Conservation (phyloP, 805 yeast species). For the Saccharomycopsis vini region DNA sequence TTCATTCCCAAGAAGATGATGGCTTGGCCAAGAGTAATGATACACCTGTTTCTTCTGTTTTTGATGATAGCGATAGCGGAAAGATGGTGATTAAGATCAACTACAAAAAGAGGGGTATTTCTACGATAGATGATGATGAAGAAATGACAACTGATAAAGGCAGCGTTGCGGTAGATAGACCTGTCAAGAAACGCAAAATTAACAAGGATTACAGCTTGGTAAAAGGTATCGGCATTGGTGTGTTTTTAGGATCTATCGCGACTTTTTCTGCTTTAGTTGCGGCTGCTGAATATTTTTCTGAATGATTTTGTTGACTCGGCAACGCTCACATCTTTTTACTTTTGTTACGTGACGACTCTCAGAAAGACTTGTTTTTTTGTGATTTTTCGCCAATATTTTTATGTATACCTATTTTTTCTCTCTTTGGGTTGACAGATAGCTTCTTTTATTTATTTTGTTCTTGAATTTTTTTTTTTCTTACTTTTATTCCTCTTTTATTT, state of each 20-base stretch:
- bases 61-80: not conserved
- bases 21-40: no score
- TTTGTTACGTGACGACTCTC: no score
- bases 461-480: not conserved
- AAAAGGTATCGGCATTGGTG: constrained; percentile 13
- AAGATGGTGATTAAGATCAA: not conserved
- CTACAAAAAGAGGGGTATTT: constrained; percentile 5
- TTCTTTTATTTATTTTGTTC: no score
- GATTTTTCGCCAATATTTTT: no score
- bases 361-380: not conserved
- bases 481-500: not conserved
- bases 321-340: no score
- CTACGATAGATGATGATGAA: constrained; percentile 1
- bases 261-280: constrained; percentile 13
- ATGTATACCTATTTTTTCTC: no score
- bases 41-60: not conserved
- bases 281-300: constrained; percentile 2
- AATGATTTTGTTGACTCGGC: no score
- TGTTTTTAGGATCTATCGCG: constrained; percentile 11
- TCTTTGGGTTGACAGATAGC: not conserved
- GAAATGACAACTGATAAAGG: constrained; percentile 5
- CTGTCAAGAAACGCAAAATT: constrained; percentile 2
- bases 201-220: constrained; percentile 1
- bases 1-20: no score
- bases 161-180: constrained; percentile 1